Conservation (phyloP, 176 grass and related monocot species). For the Luzula sylvatica region DNA sequence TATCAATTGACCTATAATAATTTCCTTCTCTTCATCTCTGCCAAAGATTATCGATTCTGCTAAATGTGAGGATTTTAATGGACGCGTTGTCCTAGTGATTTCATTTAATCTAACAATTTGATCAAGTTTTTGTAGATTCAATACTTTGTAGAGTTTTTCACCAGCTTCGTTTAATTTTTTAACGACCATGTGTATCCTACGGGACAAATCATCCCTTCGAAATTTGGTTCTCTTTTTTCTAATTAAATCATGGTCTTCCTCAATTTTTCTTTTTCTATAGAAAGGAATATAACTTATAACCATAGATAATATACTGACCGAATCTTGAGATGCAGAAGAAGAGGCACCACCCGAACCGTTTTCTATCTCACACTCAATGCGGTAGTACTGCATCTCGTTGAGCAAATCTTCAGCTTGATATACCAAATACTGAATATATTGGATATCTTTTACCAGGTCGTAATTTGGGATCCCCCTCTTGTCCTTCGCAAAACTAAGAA, state of each 20-base stretch:
- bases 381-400: slow-evolving; percentile 40
- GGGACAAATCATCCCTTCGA: background rate
- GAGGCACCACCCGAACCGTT: no score
- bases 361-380: slow-evolving; percentile 38
- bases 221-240: background rate
- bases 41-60: slow-evolving; percentile 14
- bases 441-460: slow-evolving; percentile 31
- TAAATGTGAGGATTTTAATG: slow-evolving; percentile 15
- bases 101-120: no score
- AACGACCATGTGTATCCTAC: slow-evolving; percentile 3
- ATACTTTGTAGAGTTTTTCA: no score
- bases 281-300: background rate
- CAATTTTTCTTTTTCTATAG: background rate
- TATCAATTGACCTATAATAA: slow-evolving; percentile 6
- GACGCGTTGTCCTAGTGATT: no score
- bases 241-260: background rate
- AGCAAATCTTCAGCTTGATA: slow-evolving; percentile 56
- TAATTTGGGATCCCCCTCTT: background rate
- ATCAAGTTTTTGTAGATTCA: no score
- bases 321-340: no score
- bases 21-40: slow-evolving; percentile 14
- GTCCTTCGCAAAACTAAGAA: slow-evolving; percentile 25
- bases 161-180: background rate
- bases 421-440: slow-evolving; percentile 18
- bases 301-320: background rate